phyloP scores from a whole-genome alignment of 352 stramenopile genomes.

The Discostella stelligera region DNA sequence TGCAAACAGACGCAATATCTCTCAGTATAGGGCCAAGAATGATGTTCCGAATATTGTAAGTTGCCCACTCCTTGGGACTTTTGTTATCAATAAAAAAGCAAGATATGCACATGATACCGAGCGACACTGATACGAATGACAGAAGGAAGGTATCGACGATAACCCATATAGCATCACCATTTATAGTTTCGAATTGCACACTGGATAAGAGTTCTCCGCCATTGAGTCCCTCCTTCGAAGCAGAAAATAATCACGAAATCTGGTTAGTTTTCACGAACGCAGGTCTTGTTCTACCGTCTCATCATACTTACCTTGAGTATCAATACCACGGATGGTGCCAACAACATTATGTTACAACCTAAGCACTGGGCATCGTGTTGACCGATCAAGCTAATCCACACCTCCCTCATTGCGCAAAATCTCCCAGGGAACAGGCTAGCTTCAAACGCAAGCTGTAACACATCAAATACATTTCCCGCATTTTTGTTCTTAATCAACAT shows the following conservation, averaged over 20 bases:
- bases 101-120: constrained; percentile 28
- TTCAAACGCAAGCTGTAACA: constrained; percentile 25
- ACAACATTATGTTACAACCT: constrained; percentile 33
- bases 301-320: constrained; percentile 32
- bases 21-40: constrained; percentile 17
- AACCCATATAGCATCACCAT: constrained; percentile 20
- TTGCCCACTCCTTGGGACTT: constrained; percentile 26
- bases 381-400: constrained; percentile 24
- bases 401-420: constrained; percentile 15
- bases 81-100: constrained; percentile 46
- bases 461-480: constrained; percentile 29
- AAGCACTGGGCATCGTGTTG: constrained; percentile 2
- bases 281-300: background rate
- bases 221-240: constrained; percentile 16
- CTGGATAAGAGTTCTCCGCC: constrained; percentile 19
- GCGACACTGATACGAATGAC: constrained; percentile 15
- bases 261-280: background rate
- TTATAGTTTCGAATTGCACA: constrained; percentile 15
- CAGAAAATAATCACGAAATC: background rate
- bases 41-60: constrained; percentile 24
- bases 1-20: constrained; percentile 31
- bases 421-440: constrained; percentile 25
- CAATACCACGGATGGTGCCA: constrained; percentile 24
- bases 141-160: constrained; percentile 23
- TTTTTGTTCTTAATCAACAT: constrained; percentile 20